phyloP scores from a whole-genome alignment of 305 asterid species.

The Solanum hybrid region DNA sequence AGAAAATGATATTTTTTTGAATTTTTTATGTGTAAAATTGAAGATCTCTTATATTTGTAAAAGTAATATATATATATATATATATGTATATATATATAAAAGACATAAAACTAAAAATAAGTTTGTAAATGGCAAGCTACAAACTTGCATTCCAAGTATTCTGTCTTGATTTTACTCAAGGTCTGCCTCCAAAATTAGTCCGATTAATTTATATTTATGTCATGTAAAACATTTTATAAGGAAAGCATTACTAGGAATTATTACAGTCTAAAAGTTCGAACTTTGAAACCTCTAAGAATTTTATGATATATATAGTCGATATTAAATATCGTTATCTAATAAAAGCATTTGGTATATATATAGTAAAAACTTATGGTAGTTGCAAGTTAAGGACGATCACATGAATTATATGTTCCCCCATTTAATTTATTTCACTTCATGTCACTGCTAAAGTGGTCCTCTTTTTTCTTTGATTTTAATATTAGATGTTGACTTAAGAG shows the following conservation, averaged over 20 bases:
- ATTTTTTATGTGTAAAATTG: not conserved
- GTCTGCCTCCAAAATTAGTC: no score
- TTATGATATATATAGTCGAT: not conserved
- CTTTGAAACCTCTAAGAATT: not conserved
- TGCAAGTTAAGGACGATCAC: not conserved
- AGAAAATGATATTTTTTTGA: not conserved
- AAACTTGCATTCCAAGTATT: no score
- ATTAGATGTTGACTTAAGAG: not conserved
- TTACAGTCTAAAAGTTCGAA: rapidly evolving
- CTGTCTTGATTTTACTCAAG: no score
- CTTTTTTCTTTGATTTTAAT: not conserved
- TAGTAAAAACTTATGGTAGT: not conserved
- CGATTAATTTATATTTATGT: not conserved
- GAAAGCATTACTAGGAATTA: not conserved
- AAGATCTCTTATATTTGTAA: no score
- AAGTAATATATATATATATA: no score
- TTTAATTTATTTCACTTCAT: not conserved
- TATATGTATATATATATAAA: no score
- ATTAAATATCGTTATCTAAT: not conserved
- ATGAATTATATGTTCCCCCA: not conserved
- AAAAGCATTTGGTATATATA: not conserved
- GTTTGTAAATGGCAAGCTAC: not conserved
- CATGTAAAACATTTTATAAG: not conserved
- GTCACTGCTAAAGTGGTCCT: not conserved
- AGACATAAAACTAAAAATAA: not conserved